phyloP scores from a whole-genome alignment of 176 grass and related monocot species.

The Hordeum vulgare region DNA sequence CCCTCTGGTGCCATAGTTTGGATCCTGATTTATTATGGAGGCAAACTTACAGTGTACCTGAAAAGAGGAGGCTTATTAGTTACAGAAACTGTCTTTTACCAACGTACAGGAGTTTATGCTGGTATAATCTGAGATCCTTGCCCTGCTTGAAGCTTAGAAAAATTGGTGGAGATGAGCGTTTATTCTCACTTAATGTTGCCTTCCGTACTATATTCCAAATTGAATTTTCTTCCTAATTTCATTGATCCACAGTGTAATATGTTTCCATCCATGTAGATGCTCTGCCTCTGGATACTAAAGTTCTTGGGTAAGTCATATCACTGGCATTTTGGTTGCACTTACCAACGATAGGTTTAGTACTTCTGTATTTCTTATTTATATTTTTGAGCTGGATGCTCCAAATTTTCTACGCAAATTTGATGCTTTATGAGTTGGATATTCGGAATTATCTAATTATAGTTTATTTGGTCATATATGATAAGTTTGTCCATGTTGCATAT shows the following conservation, averaged over 20 bases:
- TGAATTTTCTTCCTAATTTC: neutral
- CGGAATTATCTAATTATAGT: neutral
- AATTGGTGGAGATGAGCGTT: neutral
- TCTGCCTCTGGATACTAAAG: neutral
- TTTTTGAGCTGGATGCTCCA: neutral
- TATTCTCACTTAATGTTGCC: neutral
- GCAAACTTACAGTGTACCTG: neutral
- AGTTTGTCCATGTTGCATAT: neutral
- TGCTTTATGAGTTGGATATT: neutral
- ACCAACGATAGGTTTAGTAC: neutral
- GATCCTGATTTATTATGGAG: neutral
- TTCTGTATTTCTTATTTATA: neutral
- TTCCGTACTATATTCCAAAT: neutral
- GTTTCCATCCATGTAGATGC: neutral
- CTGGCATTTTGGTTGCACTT: neutral
- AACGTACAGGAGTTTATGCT: neutral
- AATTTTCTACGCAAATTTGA: neutral
- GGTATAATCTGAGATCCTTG: neutral
- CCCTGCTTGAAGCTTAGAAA: neutral
- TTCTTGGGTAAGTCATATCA: neutral
- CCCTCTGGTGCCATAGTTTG: neutral
- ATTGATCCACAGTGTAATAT: neutral
- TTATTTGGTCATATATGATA: neutral
- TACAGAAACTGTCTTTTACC: neutral
- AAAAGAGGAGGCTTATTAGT: neutral